Base-by-base conservation (phyloP, 148 eudicot genomes). In the Diospyros kaki region DNA sequence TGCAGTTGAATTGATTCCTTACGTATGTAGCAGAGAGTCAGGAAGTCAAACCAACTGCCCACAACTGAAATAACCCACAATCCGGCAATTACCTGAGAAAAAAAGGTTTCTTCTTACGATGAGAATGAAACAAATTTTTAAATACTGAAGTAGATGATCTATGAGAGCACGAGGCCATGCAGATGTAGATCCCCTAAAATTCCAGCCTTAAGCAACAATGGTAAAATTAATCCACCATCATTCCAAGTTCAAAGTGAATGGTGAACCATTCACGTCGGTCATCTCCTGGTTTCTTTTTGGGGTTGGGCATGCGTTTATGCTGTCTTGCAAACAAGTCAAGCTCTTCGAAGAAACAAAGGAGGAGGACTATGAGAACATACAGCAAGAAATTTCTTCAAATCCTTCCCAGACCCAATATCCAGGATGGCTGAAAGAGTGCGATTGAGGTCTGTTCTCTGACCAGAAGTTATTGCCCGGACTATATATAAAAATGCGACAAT, bases 361-460 rank as follows among this genome's bases (percentile, higher is more conserved):
- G 38, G 41, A 28, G 18, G 15, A 54, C 5, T 66, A 69, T 3
- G 8, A 17, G 64, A 38, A 87, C 94, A 84, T 90, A 95, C 97
- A 12, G 75, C 84, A 63, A 93, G 89, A 80, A 95, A 93, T 67
- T 88, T 93, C 89, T 89, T 95, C 68, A 93, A 76, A 63, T 93
- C 97, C 78, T 79, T 93, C 79, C 99, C 98, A 71, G 92, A 83
- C 9, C 98, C 97, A 84, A 93, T 86, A 46, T 84, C 89, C 61
- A 91, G 85, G 28, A 95, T 81, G 51, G 86, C 72, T 64, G 86
- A 84, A 70, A 93, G 86, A 73, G 85, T 89, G 46, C 84, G 75
- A 85, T 93, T 95, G 71, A 95, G 75, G 76, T 95, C 98, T 72
- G 75, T 75, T 75, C 89, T 91, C 46, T 93, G 66, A 64, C 89